Evolutionary conservation across 2,329 filamentous ascomycete genomes (phyloP).

Genomic region (Colletotrichum sidae): DNA sequence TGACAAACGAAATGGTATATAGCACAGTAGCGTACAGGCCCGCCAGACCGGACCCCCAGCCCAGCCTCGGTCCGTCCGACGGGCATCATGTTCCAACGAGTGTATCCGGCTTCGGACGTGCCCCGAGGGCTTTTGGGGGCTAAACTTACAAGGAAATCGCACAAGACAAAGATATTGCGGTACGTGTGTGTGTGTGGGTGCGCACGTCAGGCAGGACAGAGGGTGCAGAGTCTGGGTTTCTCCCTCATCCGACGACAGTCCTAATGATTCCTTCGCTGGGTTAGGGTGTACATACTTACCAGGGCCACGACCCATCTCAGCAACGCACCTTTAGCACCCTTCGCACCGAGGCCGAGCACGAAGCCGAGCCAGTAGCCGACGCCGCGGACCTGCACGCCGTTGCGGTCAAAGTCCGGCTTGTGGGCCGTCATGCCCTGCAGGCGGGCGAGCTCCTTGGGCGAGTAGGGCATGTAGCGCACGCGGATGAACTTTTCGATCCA

Average conservation of each 20-base stretch:
- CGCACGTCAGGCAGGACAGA: neutral
- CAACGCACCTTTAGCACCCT: constrained; percentile 61
- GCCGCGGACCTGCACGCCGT: constrained; percentile 64
- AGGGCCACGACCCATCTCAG: constrained; percentile 63
- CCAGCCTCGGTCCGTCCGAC: neutral
- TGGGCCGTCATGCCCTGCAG: constrained; percentile 54
- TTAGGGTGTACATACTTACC: constrained; percentile 44
- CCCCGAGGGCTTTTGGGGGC: constrained; percentile 1
- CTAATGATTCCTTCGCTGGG: constrained; percentile 50
- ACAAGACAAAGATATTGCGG: neutral
- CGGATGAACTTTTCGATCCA: constrained; percentile 77
- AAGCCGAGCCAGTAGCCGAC: constrained; percentile 66
- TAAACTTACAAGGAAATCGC: constrained; percentile 22
- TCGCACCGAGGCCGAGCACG: constrained; percentile 63
- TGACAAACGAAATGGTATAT: constrained; percentile 33
- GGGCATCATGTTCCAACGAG: constrained; percentile 25
- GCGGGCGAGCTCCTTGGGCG: constrained; percentile 56
- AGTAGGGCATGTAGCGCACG: constrained; percentile 76
- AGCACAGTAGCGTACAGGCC: constrained; percentile 28
- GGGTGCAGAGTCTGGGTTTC: constrained; percentile 14
- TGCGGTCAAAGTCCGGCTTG: constrained; percentile 72
- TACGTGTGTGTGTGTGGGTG: constrained; percentile 4
- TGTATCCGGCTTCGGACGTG: constrained; percentile 1
- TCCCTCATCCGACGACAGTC: constrained; percentile 41
- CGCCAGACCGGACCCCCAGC: neutral